Evolutionary conservation across 129 eudicot species (phyloP), one percentile per base, ranked within the genome.

Genomic region (Scalesia atractyloides): DNA sequence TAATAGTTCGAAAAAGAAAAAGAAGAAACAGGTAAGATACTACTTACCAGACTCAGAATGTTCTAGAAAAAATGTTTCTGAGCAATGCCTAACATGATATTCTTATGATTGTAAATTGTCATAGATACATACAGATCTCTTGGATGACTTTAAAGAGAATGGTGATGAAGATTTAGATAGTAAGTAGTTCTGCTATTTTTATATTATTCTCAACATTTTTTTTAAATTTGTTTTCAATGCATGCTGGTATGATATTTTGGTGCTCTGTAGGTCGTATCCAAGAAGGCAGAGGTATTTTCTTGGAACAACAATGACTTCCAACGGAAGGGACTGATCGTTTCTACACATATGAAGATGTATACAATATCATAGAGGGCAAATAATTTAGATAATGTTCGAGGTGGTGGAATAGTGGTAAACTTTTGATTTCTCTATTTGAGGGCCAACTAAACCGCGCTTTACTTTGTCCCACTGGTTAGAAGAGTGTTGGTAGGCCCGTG

Each of bases 1-100:
- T 87, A 76, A 83, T 76, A 96, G 98, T 76, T 52, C 84, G 73
- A 89, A 92, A 77, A 92, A 89, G 89, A 92, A 92, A 78, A 92
- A 92, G 77, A 92, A 92, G 82, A 92, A 89, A 46, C 88, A 70
- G 79, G 98, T 92, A 52, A 82, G 81, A 56, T 16, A 22, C 33
- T 9, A 2, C 3, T 12, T 30, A n/a, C 19, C 15, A 26, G 33
- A 26, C 33, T 5, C 14, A 12, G 5, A 24, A 47, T 20, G 9
- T 62, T 34, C 26, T 39, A 2, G 10, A 36, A 64, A 37, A 13
- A 17, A 39, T 64, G 33, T 24, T 53, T 66, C 2, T 11, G 60
- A 15, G 26, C 13, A 63, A 20, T 17, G 54, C 8, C 52, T 20
- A 67, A 26, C 20, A 5, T 24, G n/a, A 56, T 37, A 36, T 64